Base-by-base conservation (phyloP, 139 green algal species). In the Micromonas pusilla region DNA sequence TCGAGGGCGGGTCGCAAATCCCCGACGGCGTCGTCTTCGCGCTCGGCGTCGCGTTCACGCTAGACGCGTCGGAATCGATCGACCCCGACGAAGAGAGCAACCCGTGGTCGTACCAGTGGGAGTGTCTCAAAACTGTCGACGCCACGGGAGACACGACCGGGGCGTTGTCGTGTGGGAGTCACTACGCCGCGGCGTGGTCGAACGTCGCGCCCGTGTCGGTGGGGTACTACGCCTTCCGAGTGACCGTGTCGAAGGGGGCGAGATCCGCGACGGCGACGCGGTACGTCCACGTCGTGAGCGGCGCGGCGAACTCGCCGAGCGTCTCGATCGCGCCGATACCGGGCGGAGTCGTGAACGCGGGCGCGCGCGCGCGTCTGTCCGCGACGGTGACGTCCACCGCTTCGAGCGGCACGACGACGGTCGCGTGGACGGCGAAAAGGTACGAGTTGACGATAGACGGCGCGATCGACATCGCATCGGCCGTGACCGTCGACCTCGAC, bases 81-180 rank as follows among this genome's bases (percentile, higher is more conserved):
- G 67, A 75, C 66, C 67, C 67, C 25, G 67, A 75, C 33, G 67
- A 5, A 9, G 67, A 75, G 16, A 5, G 6, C 25, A 19, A 32
- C 23, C 6, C 5, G 25, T 54, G 25, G 32, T 19, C 9, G 32
- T 75, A 54, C 20, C 13, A 28, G 13, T 54, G 33, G 33, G 13
- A 25, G 6, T 52, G 67, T 19, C 13, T 21, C 63, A 70, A 70
- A 20, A 33, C 63, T 16, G 63, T 36, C 28, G 30, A 36, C 63
- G 63, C 63, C 63, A 20, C 63, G 9, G 9, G 9, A 9, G 45
- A 57, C 45, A 57, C 45, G 45, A 23, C 45, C 9, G 9, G 45
- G 9, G 9, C 9, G 9, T 16, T 57, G 9, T 9, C 9, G 45
- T 9, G 16, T 16, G 45, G 45, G 9, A 23, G 9, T 16, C 45